phyloP scores from a whole-genome alignment of 2,329 filamentous ascomycete genomes.

The Didymella keratinophila region DNA sequence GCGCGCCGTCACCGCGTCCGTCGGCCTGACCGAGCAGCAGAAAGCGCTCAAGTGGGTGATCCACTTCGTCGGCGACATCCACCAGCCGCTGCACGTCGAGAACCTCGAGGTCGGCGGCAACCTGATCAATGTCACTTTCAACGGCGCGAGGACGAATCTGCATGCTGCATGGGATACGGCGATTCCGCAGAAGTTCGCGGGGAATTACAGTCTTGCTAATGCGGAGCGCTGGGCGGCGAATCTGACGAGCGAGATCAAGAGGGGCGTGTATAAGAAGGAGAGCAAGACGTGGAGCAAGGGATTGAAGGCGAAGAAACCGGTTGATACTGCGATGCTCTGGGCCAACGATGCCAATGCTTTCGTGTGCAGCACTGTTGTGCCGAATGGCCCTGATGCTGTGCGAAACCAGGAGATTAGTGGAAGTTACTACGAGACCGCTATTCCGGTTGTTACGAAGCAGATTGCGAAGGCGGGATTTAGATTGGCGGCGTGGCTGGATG shows the following conservation, averaged over 20 bases:
- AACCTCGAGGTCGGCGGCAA: conserved; percentile 55
- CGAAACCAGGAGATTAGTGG: conserved; percentile 50
- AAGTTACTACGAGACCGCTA: conserved; percentile 46
- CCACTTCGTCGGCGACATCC: conserved; percentile 73
- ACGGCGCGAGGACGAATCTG: conserved; percentile 52
- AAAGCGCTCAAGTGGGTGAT: conserved; percentile 61
- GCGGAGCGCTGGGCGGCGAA: conserved; percentile 51
- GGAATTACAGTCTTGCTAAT: conserved; percentile 50
- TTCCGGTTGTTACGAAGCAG: conserved; percentile 53
- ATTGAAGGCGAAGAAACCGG: conserved; percentile 47
- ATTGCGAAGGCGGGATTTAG: conserved; percentile 53
- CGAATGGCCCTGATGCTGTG: conserved; percentile 49
- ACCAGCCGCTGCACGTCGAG: conserved; percentile 72
- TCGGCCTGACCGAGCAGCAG: conserved; percentile 47
- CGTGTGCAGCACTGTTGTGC: conserved; percentile 54
- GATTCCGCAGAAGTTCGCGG: conserved; percentile 54
- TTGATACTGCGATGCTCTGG: conserved; percentile 52
- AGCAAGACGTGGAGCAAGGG: conserved; percentile 47
- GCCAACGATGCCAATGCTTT: conserved; percentile 54
- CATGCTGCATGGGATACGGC: conserved; percentile 56
- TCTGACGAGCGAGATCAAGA: conserved; percentile 50
- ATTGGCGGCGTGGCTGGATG: conserved; percentile 44
- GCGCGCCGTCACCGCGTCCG: conserved; percentile 44
- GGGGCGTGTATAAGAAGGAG: conserved; percentile 49
- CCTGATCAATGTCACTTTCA: conserved; percentile 55